These are phyloP conservation scores for Tetrapisispora phaffii DNA, from an alignment of 805 yeast species.

Conservation along the genomic window DNA sequence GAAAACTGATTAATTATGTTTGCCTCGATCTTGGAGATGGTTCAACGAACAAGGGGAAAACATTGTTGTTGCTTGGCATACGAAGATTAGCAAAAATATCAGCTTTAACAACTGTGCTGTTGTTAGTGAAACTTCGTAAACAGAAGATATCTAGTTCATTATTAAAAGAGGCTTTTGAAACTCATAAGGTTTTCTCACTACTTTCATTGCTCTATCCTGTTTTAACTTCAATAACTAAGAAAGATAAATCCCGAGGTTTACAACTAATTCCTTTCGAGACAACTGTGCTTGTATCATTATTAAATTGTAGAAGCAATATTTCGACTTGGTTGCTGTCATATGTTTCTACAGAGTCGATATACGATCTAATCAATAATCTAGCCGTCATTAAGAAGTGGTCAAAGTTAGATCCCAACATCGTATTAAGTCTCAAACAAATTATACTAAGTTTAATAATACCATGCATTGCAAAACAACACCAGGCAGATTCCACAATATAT, in stretches of 20 bases:
- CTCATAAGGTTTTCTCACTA: neutral
- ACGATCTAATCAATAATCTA: conserved; percentile 4
- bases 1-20: neutral
- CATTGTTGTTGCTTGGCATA: neutral
- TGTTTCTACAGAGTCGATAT: conserved; percentile 9
- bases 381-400: neutral
- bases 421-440: conserved; percentile 8
- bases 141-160: neutral
- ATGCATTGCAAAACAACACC: conserved; percentile 3
- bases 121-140: neutral
- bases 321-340: conserved; percentile 14
- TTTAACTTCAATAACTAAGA: neutral
- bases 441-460: conserved; percentile 11
- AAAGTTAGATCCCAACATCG: conserved; percentile 2
- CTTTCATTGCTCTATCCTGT: neutral
- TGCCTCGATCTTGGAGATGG: neutral
- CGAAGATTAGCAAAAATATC: neutral
- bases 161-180: conserved; percentile 32
- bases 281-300: neutral
- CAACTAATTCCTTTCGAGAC: neutral
- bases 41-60: neutral
- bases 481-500: conserved; percentile 1
- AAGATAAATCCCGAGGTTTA: neutral
- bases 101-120: neutral
- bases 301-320: neutral